These are phyloP conservation scores for Hibiscus syriacus DNA, from an alignment of 345 rosid genomes.

Conservation along the genomic window DNA sequence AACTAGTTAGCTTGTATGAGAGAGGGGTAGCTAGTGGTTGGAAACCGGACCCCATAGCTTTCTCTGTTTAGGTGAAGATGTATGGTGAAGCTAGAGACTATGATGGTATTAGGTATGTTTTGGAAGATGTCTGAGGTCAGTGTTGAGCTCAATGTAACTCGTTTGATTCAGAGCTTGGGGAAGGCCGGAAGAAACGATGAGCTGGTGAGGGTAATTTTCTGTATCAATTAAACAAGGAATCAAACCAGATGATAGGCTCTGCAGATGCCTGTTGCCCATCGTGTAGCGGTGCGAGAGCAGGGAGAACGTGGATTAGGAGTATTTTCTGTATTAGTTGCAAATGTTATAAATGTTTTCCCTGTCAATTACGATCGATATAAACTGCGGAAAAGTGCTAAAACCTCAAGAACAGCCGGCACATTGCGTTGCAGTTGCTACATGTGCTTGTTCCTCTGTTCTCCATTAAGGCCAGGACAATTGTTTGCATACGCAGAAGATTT, in stretches of 20 bases:
- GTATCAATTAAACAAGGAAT: slow-evolving; percentile 46
- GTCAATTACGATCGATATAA: neutral
- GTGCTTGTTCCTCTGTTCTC: neutral
- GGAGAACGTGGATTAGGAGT: slow-evolving; percentile 40
- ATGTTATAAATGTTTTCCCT: slow-evolving; percentile 2
- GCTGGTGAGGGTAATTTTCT: slow-evolving; percentile 50
- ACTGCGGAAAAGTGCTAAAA: neutral
- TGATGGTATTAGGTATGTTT: slow-evolving; percentile 88
- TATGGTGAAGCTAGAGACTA: slow-evolving; percentile 85
- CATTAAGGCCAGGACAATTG: too few relatives aligned
- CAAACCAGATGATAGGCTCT: slow-evolving; percentile 73
- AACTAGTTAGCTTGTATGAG: slow-evolving; percentile 76
- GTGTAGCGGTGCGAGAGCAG: slow-evolving; percentile 51
- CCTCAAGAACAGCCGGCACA: too few relatives aligned
- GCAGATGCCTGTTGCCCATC: slow-evolving; percentile 79
- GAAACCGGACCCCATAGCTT: slow-evolving; percentile 76
- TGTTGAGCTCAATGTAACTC: slow-evolving; percentile 67
- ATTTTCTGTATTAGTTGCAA: slow-evolving; percentile 39
- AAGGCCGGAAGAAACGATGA: slow-evolving; percentile 62
- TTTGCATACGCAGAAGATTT: too few relatives aligned
- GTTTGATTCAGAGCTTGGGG: slow-evolving; percentile 77
- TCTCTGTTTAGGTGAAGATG: slow-evolving; percentile 81
- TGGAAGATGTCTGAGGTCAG: slow-evolving; percentile 53
- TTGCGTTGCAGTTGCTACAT: neutral
- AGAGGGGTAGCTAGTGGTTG: slow-evolving; percentile 90